Base-by-base conservation (phyloP, 805 yeast species). In the Saccharomycopsis selenospora region DNA sequence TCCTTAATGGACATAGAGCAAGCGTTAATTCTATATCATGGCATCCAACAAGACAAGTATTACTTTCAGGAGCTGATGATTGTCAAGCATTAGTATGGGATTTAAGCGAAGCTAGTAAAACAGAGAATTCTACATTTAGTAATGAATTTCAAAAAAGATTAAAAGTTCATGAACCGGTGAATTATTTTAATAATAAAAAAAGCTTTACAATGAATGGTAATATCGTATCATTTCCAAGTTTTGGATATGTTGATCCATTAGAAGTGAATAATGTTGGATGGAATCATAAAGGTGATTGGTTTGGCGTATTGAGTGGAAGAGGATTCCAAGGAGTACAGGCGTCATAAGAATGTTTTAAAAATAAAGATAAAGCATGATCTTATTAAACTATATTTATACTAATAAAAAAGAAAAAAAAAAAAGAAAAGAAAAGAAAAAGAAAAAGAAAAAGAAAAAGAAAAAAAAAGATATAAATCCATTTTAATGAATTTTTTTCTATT, bases 261-360 rank as follows among this genome's bases (percentile, higher is more conserved):
- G 97, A 90, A 63, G 75, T 89, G 18, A 90, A 89, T 64, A 78
- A 81, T 58, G 80, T 82, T 11, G 70, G 82, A 41, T 88, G 96
- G 95, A 71, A 73, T 46, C 73, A 75, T 5, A 63, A 66, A 20
- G 95, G 91, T 11, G 82, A 80, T 54, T 88, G 95, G 95, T 70
- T 87, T 55, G 96, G 95, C 3, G 77, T 78, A 6, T 79, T 81
- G 22, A 68, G 77, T 49, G 91, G 90, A 2, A 76, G 77, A 52
- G 79, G 82, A 2, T 74, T 83, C 55, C 90, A 84, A 59, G 82
- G 80, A 0, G 77, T 82, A n/a, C 68, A 62, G 56, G n/a, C 46
- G 13, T 43, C 38, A 33, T 33, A 20, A 41, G 17, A 13, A 6
- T 8, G 17, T 18, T 7, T 6, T n/a, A 36, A 36, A 7, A 13